Evolutionary conservation across 257 asterid species (phyloP).

Genomic region (Fraxinus pennsylvanica): DNA sequence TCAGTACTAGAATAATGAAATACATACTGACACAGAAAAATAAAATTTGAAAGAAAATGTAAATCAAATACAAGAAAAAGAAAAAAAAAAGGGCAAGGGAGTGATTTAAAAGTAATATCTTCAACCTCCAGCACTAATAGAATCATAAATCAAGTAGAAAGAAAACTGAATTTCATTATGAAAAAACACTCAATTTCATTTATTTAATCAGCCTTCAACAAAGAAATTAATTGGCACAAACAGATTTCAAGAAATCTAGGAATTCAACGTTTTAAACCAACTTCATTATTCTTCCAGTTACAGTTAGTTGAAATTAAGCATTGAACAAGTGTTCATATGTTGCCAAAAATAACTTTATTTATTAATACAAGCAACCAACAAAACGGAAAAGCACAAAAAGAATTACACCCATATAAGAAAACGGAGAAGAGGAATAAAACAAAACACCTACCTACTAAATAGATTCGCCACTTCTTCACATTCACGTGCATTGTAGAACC

Average conservation of each 20-base stretch:
- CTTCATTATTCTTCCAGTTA: neutral
- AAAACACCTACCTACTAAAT: constrained; percentile 62
- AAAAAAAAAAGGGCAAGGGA: neutral
- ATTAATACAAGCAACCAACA: neutral
- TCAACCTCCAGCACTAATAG: neutral
- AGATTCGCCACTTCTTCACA: constrained; percentile 82
- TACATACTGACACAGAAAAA: neutral
- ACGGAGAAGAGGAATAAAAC: neutral
- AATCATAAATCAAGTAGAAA: neutral
- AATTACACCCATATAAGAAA: neutral
- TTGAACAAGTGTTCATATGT: neutral
- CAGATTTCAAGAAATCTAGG: neutral
- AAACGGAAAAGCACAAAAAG: neutral
- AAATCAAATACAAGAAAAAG: neutral
- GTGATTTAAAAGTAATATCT: neutral
- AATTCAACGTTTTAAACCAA: neutral
- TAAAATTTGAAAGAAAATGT: neutral
- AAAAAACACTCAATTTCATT: neutral
- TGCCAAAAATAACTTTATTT: neutral
- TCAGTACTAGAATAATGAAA: neutral
- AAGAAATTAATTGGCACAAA: neutral
- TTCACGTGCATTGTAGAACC: constrained; percentile 84
- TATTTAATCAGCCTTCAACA: neutral
- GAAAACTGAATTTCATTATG: neutral
- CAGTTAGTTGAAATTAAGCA: neutral